Conservation (phyloP, 1,284 basidiomycete species). For the Uromyces viciae-fabae region DNA sequence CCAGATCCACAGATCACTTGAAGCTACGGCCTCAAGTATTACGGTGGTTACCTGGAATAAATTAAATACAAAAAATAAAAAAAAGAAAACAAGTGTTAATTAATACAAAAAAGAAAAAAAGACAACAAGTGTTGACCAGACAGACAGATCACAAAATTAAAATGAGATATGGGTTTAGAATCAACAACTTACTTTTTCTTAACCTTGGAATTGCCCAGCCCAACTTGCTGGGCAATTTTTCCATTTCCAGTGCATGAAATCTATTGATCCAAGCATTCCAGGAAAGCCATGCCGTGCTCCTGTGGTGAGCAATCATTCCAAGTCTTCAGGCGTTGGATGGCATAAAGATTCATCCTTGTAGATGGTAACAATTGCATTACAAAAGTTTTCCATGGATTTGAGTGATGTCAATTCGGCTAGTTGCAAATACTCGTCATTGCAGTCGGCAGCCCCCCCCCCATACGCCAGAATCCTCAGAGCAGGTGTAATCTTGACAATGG, state of each 20-base stretch:
- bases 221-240: conserved; percentile 3
- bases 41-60: too few relatives aligned
- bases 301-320: neutral
- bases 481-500: neutral
- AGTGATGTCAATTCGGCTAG: neutral
- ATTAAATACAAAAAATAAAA: too few relatives aligned
- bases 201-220: neutral
- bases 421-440: neutral
- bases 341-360: neutral
- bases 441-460: neutral
- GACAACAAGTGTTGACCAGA: too few relatives aligned
- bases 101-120: too few relatives aligned
- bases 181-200: conserved; percentile 7
- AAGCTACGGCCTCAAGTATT: too few relatives aligned
- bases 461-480: neutral
- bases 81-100: too few relatives aligned
- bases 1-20: too few relatives aligned
- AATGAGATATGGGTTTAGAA: too few relatives aligned
- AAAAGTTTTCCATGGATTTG: neutral
- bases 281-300: neutral
- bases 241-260: conserved; percentile 26
- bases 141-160: too few relatives aligned
- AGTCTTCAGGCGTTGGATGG: neutral
- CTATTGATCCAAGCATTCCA: neutral
- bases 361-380: neutral